Base-by-base conservation (phyloP, 345 rosid species). In the Rhizophora apiculata region DNA sequence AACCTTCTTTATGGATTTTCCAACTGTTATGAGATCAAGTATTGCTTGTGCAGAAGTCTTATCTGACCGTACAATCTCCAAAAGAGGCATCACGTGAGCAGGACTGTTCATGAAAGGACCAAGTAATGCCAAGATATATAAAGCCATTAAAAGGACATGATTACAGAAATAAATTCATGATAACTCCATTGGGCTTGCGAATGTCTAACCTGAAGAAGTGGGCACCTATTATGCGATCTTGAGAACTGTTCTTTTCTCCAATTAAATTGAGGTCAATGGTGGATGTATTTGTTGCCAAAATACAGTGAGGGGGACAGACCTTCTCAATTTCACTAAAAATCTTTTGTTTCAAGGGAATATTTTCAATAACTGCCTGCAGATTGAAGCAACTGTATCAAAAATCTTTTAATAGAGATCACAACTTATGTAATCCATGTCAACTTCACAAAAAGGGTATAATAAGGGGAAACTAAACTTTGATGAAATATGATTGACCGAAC, bases 1-100 rank as follows among this genome's bases (percentile, higher is more conserved):
- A 78, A 88, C 92, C 82, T 92, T 95, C 87, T 87, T 90, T 83
- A 88, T 95, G 69, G 73, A 70, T 72, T 90, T 95, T 37, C 97
- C 96, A 65, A 90, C 81, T 19, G 93, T 61, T 88, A 92, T 84
- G 79, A 95, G 96, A 86, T 95, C 97, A 64, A 95, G 85, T 76
- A 90, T 88, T 58, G 79, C 91, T 82, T 95, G 97, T 22, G 93
- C 85, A 65, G 96, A 92, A 70, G 97, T 95, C 64, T 76, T 90
- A 63, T 87, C 83, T 15, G 97, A 81, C 66, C 96, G 82, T 60
- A 95, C 96, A 68, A 92, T 92, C 91, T 95, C 99, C 68, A 92
- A 84, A 74, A 95, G 93, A 58, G 99, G 86, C 99, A 92, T 95
- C 69, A 91, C 78, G 78, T 95, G 97, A 61, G 99, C 99, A 65